A percentile compares a stretch with the other conserved stretches of the same genome.
phyloP scores from a whole-genome alignment of 805 yeast genomes.

The Vanderwaltozyma tropicalis region DNA sequence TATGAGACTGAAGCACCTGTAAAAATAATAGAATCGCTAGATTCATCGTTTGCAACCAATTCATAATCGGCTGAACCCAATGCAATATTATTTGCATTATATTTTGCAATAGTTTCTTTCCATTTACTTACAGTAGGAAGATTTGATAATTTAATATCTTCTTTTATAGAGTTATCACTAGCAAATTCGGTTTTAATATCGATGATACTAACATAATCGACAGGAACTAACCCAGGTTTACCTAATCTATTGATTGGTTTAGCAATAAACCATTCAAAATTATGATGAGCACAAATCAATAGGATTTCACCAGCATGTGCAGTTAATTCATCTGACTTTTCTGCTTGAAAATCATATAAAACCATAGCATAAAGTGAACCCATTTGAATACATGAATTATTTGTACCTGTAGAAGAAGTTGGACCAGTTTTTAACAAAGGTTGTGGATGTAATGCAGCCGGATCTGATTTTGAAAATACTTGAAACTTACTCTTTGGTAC shows the following conservation, averaged over 20 bases:
- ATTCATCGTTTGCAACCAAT: neutral
- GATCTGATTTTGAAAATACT: constrained; percentile 54
- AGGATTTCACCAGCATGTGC: constrained; percentile 79
- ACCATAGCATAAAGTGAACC: constrained; percentile 71
- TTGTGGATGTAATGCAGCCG: constrained; percentile 9
- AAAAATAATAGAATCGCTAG: neutral
- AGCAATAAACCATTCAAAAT: constrained; percentile 95
- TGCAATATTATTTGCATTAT: neutral
- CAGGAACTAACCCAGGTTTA: constrained; percentile 95
- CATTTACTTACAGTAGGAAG: constrained; percentile 92
- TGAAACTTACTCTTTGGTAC: constrained; percentile 83
- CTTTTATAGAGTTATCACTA: constrained; percentile 42
- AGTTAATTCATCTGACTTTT: constrained; percentile 67
- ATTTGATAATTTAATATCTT: constrained; percentile 52
- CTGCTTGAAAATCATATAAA: constrained; percentile 74
- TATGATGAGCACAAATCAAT: constrained; percentile 90
- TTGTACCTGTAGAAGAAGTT: too few species aligned
- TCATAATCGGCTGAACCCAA: neutral
- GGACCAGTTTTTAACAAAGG: too few species aligned
- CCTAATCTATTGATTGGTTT: constrained; percentile 90
- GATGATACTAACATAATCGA: constrained; percentile 73
- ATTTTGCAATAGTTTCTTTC: constrained; percentile 40
- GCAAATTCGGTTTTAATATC: constrained; percentile 59
- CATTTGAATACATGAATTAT: too few species aligned
- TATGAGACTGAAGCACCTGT: constrained; percentile 56